These are phyloP conservation scores for Monosporozyma aquatica DNA, from an alignment of 805 yeast genomes.

Conservation along the genomic window DNA sequence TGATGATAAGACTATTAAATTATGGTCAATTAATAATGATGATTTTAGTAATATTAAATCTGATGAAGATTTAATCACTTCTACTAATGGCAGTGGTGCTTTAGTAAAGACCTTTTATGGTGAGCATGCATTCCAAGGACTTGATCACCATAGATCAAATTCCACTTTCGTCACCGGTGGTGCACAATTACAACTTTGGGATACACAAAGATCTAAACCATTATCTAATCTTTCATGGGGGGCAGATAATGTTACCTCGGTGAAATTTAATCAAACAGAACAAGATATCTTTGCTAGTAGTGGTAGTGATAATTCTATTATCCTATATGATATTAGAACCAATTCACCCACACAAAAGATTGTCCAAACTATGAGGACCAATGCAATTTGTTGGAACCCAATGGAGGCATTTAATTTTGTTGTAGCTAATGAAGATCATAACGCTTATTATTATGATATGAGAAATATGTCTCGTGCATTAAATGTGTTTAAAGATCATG, in stretches of 20 bases:
- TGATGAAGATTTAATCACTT: constrained; percentile 29
- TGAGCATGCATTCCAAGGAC: constrained; percentile 70
- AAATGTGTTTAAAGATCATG: constrained; percentile 90
- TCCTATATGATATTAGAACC: constrained; percentile 83
- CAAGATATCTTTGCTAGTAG: constrained; percentile 82
- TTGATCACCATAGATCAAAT: constrained; percentile 78
- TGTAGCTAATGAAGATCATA: constrained; percentile 89
- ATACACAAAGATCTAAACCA: constrained; percentile 68
- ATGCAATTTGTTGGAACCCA: constrained; percentile 91
- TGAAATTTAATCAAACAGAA: constrained; percentile 83
- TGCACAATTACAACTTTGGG: constrained; percentile 87
- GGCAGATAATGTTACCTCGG: constrained; percentile 78
- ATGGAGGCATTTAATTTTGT: constrained; percentile 95
- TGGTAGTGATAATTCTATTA: constrained; percentile 84
- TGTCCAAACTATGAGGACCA: constrained; percentile 72
- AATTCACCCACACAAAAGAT: constrained; percentile 88
- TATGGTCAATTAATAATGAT: constrained; percentile 67
- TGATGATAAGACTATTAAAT: constrained; percentile 77
- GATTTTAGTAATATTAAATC: constrained; percentile 35
- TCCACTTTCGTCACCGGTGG: constrained; percentile 86
- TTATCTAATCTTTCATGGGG: constrained; percentile 86
- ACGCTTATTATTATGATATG: constrained; percentile 93
- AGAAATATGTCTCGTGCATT: constrained; percentile 73
- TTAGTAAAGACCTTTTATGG: constrained; percentile 73
- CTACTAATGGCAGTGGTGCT: constrained; percentile 34